Evolutionary conservation across 768 basidiomycete species (phyloP).

Genomic region (Kwoniella bestiolae): DNA sequence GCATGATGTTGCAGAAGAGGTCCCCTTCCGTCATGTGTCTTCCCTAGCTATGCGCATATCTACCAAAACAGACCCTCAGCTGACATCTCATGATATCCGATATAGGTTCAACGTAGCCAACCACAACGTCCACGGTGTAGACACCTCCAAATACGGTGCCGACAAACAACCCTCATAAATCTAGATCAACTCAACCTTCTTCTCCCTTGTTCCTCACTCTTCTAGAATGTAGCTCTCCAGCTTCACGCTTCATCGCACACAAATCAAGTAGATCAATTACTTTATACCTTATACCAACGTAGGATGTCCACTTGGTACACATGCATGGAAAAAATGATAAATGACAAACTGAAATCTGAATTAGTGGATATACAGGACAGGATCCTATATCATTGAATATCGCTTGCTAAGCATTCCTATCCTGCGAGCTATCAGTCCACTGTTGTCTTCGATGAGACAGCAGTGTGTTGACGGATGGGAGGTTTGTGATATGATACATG

Average conservation of each 20-base stretch:
- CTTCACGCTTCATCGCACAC: too few relatives aligned
- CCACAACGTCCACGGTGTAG: slow-evolving; percentile 82
- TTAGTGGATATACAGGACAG: too few relatives aligned
- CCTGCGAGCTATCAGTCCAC: too few relatives aligned
- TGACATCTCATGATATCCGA: not conserved
- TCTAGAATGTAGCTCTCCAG: not conserved
- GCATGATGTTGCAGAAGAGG: too few relatives aligned
- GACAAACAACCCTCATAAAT: slow-evolving; percentile 38
- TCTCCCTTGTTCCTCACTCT: not conserved
- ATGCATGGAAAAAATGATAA: not conserved
- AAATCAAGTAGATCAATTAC: not conserved
- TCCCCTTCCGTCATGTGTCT: too few relatives aligned
- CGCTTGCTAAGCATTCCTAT: too few relatives aligned
- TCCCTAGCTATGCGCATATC: too few relatives aligned
- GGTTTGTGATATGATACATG: not conserved
- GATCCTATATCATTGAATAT: too few relatives aligned
- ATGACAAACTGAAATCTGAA: too few relatives aligned
- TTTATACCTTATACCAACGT: not conserved
- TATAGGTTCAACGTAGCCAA: slow-evolving; percentile 92
- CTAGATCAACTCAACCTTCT: not conserved
- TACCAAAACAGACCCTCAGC: not conserved
- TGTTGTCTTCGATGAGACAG: too few relatives aligned
- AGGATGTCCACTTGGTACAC: too few relatives aligned
- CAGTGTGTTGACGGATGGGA: too few relatives aligned
- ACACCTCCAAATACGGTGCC: slow-evolving; percentile 72